Base-by-base conservation (phyloP, 768 basidiomycete species). In the Agaricus sinodeliciosus region DNA sequence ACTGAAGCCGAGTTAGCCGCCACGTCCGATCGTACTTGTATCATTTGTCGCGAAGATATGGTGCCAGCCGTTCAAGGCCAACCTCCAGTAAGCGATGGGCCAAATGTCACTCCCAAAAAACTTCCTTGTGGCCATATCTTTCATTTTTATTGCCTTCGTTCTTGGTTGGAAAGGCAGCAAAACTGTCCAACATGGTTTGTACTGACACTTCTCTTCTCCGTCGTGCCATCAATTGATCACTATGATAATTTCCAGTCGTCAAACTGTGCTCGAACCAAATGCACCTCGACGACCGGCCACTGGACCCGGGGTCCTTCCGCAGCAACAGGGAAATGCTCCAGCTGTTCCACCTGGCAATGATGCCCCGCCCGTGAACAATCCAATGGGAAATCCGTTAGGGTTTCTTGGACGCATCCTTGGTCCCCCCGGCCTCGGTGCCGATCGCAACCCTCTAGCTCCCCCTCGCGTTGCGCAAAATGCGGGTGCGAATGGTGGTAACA, bases 31-130 rank as follows among this genome's bases (percentile, higher is more conserved):
- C 81, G 81, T 53, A 97, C 93, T 2, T 99, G 96, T 64, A 98
- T 99, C 60, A 97, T 99, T 57, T 99, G 96, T 63, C 81, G 96
- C 11, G 96, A 99, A 68, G 96, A 98, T 64, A 92, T 99, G 94
- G 63, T 74, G 49, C 67, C 76, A 36, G 73, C 69, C 54, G 65
- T 49, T 28, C 67, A 66, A 40, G 66, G 61, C 43, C 60, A 64
- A 22, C 63, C 64, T 58, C 62, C 54, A 19, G 65, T 61, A 56
- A 44, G 62, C 43, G 84, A 90, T 58, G 90, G 90, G 9, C 90
- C 91, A 8, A 97, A 97, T 62, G 91, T 90, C 49, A 94, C 94
- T 12, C 94, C 95, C 2, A 99, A 99, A 73, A 94, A 92, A 65
- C 74, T 99, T 19, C 91, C 88, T 8, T 99, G 96, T 69, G 94